These are phyloP conservation scores for Quercus gilva DNA, from an alignment of 306 rosid genomes.

Conservation along the genomic window DNA sequence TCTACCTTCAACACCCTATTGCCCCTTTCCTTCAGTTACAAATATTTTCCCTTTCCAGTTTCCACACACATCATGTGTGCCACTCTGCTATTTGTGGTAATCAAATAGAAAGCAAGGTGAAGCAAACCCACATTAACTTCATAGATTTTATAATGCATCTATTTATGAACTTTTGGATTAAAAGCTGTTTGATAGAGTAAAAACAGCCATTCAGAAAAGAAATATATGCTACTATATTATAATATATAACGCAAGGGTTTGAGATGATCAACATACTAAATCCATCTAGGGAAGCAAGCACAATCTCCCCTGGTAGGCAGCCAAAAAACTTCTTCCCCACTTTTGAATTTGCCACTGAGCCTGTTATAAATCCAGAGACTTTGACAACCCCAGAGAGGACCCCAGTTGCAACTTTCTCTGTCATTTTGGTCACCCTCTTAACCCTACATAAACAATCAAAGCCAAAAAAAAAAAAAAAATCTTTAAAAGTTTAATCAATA, in stretches of 20 bases:
- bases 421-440: slow-evolving; percentile 82
- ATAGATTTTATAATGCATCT: not conserved
- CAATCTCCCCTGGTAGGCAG: slow-evolving; percentile 79
- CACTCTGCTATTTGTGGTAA: not conserved
- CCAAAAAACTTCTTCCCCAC: slow-evolving; percentile 75
- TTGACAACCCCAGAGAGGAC: slow-evolving; percentile 85
- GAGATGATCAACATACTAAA: slow-evolving; percentile 54
- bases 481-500: not conserved
- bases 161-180: not conserved
- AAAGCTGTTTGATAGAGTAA: not conserved
- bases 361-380: slow-evolving; percentile 75
- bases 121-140: too few species aligned
- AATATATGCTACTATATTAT: not conserved
- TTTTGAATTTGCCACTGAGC: slow-evolving; percentile 68
- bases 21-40: not conserved
- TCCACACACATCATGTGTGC: not conserved
- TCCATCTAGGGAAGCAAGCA: slow-evolving; percentile 92
- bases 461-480: not conserved
- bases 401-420: slow-evolving; percentile 84
- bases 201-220: not conserved
- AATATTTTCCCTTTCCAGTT: not conserved
- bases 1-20: not conserved
- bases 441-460: slow-evolving; percentile 54
- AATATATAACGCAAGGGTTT: not conserved
- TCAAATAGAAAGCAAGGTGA: not conserved